Evolutionary conservation across 1,139 yeast genomes (phyloP).

Genomic region (Insectozyma bohioensis): DNA sequence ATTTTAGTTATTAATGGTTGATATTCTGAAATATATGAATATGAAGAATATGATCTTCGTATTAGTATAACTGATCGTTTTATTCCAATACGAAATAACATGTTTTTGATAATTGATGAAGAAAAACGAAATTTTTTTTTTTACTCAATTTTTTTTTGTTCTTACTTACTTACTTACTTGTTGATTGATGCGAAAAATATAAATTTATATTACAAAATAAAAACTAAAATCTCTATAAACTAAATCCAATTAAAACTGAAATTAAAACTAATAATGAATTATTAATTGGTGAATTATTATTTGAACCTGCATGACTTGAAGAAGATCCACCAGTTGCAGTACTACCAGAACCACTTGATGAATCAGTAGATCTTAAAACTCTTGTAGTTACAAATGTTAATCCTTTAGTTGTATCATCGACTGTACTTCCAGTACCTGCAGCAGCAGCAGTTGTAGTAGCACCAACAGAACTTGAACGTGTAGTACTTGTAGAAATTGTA

Average conservation of each 20-base stretch:
- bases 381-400: conserved; percentile 15
- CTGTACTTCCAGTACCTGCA: conserved; percentile 5
- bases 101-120: too few species aligned
- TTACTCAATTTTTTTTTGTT: too few species aligned
- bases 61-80: neutral
- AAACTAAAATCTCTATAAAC: too few species aligned
- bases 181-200: neutral
- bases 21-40: conserved; percentile 17
- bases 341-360: conserved; percentile 3
- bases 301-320: conserved; percentile 3
- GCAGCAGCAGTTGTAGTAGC: conserved; percentile 13
- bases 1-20: conserved; percentile 10
- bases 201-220: neutral
- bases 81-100: neutral
- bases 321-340: conserved; percentile 6
- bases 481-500: conserved; percentile 13
- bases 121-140: too few species aligned
- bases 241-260: conserved; percentile 1
- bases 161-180: neutral
- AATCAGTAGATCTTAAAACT: conserved; percentile 12
- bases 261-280: conserved; percentile 2
- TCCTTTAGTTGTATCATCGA: conserved; percentile 9
- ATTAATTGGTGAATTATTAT: neutral
- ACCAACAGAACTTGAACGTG: conserved; percentile 11
- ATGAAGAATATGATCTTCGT: conserved; percentile 7